phyloP scores from a whole-genome alignment of 148 eudicot species.

The Salicornia ramosissima region DNA sequence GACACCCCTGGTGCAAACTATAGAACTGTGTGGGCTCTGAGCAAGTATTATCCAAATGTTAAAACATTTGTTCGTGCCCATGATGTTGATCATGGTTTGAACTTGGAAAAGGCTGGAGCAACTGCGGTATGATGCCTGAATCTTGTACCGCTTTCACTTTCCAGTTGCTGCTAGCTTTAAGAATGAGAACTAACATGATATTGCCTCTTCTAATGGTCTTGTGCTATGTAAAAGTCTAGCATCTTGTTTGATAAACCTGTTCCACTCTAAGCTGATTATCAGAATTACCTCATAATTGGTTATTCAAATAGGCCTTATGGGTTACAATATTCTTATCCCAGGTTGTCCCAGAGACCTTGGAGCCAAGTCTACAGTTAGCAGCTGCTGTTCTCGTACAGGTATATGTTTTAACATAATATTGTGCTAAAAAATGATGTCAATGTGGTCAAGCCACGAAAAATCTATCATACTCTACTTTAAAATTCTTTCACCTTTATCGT shows the following conservation, averaged over 20 bases:
- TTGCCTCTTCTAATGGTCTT: not conserved
- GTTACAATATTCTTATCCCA: conserved; percentile 24
- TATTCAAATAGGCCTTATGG: conserved; percentile 1
- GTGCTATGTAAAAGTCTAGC: not conserved
- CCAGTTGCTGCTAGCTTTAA: not conserved
- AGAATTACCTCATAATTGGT: not conserved
- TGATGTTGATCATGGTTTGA: conserved; percentile 98
- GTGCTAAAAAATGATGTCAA: conserved; percentile 3
- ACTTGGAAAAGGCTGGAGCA: conserved; percentile 98
- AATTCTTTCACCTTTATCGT: too few species aligned
- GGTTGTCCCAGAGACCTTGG: conserved; percentile 97
- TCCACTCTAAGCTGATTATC: conserved; percentile 4
- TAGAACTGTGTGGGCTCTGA: conserved; percentile 98
- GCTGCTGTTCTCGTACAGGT: conserved; percentile 98
- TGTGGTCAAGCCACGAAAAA: not conserved
- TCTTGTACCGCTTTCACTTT: not conserved
- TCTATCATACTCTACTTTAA: not conserved
- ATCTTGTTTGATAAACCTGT: not conserved
- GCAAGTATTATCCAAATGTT: conserved; percentile 87
- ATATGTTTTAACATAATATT: conserved; percentile 28
- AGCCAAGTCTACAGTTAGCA: conserved; percentile 91
- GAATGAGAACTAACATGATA: not conserved
- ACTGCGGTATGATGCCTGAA: conserved; percentile 65
- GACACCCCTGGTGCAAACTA: conserved; percentile 98
- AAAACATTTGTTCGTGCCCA: conserved; percentile 99